phyloP scores from a whole-genome alignment of 768 basidiomycete genomes.

The Suillus clintonianus region DNA sequence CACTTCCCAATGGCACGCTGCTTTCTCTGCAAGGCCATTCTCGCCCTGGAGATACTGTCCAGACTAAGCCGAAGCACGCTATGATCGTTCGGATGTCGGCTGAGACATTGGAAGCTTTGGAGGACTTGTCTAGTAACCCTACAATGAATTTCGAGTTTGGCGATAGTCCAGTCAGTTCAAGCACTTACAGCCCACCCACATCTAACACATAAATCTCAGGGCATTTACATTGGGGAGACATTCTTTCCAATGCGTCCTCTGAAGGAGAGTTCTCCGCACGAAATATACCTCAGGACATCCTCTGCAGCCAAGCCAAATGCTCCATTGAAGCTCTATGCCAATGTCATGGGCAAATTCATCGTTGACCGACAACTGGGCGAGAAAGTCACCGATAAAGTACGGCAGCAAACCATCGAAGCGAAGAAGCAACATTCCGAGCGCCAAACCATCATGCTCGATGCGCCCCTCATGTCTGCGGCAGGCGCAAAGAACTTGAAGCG shows the following conservation, averaged over 20 bases:
- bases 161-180: conserved; percentile 51
- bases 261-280: conserved; percentile 61
- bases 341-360: conserved; percentile 70
- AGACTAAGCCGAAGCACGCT: conserved; percentile 67
- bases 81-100: conserved; percentile 77
- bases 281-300: conserved; percentile 70
- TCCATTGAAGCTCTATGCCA: conserved; percentile 73
- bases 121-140: conserved; percentile 45
- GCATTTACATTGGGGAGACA: conserved; percentile 63
- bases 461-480: conserved; percentile 31
- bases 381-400: conserved; percentile 45
- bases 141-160: conserved; percentile 65
- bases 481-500: conserved; percentile 45
- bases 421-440: conserved; percentile 53
- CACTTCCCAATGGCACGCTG: conserved; percentile 55
- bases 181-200: not conserved
- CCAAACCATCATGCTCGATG: conserved; percentile 44
- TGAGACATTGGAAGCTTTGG: conserved; percentile 70
- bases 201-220: conserved; percentile 38
- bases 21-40: conserved; percentile 63
- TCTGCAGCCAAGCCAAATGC: conserved; percentile 58
- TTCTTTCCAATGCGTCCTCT: conserved; percentile 61
- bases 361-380: conserved; percentile 63
- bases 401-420: conserved; percentile 45
- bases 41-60: conserved; percentile 53